These are phyloP conservation scores for Falciphora oryzae DNA, from an alignment of 2,329 filamentous ascomycete species.

Conservation along the genomic window DNA sequence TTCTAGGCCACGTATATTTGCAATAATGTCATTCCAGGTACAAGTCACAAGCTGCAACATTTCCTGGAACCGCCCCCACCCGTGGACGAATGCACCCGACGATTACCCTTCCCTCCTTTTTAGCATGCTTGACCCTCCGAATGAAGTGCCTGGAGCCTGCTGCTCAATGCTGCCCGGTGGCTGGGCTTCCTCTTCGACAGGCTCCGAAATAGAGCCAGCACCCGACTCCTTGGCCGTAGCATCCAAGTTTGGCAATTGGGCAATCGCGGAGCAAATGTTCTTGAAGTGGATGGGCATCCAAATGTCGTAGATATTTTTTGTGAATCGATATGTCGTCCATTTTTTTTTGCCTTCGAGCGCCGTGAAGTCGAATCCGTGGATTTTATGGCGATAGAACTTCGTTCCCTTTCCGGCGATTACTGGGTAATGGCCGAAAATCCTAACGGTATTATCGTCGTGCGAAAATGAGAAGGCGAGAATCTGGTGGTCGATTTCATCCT, in stretches of 20 bases:
- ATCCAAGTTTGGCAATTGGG: slow-evolving; percentile 19
- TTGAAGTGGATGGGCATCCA: slow-evolving; percentile 32
- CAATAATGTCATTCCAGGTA: no score
- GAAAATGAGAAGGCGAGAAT: slow-evolving; percentile 39
- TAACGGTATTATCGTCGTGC: slow-evolving; percentile 25
- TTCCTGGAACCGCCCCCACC: no score
- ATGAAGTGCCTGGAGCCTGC: no score
- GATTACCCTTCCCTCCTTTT: no score
- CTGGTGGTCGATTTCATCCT: slow-evolving; percentile 32
- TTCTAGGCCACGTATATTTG: no score
- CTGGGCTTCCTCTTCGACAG: no score
- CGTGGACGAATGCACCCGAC: no score
- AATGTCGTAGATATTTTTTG: slow-evolving; percentile 28
- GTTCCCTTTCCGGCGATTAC: slow-evolving; percentile 24
- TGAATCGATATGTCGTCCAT: slow-evolving; percentile 31
- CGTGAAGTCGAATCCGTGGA: slow-evolving; percentile 28
- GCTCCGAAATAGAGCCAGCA: no score
- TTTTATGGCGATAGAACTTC: slow-evolving; percentile 32
- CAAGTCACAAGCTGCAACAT: no score
- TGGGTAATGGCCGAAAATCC: slow-evolving; percentile 36
- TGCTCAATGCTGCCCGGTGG: no score
- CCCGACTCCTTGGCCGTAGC: no score
- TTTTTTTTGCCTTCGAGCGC: slow-evolving; percentile 26
- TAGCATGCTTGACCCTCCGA: no score
- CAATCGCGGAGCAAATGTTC: slow-evolving; percentile 30